Percentiles rank a stretch among this genome's conserved stretches.
Evolutionary conservation across 2,329 filamentous ascomycete species (phyloP).

Genomic region (Colletotrichum musae): DNA sequence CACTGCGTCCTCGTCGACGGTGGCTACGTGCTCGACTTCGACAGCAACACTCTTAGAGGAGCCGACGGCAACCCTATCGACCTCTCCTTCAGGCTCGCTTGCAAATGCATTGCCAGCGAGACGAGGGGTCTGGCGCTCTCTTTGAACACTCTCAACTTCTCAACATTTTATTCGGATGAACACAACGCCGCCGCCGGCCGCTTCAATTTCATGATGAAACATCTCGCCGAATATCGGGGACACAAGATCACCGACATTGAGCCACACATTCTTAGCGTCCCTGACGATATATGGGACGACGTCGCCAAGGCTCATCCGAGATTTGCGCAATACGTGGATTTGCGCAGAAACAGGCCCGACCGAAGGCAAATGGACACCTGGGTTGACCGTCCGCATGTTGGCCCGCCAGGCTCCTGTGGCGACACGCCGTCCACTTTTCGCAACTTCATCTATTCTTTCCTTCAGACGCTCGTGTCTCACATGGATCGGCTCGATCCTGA

Average conservation of each 20-base stretch:
- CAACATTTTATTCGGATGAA: not conserved
- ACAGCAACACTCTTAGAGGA: not conserved
- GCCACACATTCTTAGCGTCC: not conserved
- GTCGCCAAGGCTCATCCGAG: not conserved
- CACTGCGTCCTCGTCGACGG: slow-evolving; percentile 1
- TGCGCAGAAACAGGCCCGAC: not conserved
- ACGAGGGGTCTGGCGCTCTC: slow-evolving; percentile 4
- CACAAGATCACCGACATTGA: not conserved
- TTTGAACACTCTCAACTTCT: slow-evolving; percentile 12
- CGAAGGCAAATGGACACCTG: not conserved
- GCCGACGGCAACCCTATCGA: slow-evolving; percentile 3
- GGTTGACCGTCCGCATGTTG: not conserved
- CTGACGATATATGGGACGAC: not conserved
- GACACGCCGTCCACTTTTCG: not conserved
- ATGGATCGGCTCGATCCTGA: not conserved
- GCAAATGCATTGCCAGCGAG: slow-evolving; percentile 5
- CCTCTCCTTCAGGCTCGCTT: slow-evolving; percentile 18
- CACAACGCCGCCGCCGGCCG: not conserved
- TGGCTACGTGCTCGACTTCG: slow-evolving; percentile 1
- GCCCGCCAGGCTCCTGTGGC: not conserved
- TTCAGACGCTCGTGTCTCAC: not conserved
- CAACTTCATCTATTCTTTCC: not conserved
- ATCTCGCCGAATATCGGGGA: no score
- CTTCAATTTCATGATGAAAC: no score
- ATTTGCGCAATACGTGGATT: not conserved